Base-by-base conservation (phyloP, 2,329 filamentous ascomycete genomes). In the Mycocentrospora acerina region DNA sequence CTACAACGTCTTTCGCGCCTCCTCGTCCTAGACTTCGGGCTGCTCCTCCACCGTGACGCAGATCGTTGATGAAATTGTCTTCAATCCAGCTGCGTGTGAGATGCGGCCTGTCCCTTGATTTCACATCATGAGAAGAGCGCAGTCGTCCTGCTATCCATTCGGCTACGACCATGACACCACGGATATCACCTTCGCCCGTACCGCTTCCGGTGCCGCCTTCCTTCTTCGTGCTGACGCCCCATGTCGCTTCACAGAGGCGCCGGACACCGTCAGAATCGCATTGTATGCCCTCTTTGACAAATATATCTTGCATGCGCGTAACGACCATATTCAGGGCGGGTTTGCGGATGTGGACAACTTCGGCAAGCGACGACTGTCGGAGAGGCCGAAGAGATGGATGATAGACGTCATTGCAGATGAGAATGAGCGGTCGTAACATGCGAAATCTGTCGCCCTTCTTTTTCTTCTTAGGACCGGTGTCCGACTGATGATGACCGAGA, bases 391-490 rank as follows among this genome's bases (percentile, higher is more conserved):
- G 76, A 14, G 90, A 88, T 4, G 91, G 84, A 53, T 95, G 90
- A 60, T 98, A 98, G 1, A 97, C 82, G 64, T 98, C 94, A 57
- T 98, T 98, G 73, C 93, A 98, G 54, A 98, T 93, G 32, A 98
- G 75, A 34, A 98, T 89, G 19, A 98, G 74, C 0, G 93, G 93
- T 30, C 93, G 79, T 69, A 95, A 80, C 46, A 96, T 78, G 28
- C 86, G 81, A 62, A 98, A 98, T 42, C 84, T 85, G 57, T 97
- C 91, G 0, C 84, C 85, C 62, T 89, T 91, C 66, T 80, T 88
- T 67, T 82, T 87, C 51, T 75, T 80, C 32, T 44, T 75, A 1
- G 54, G 38, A 68, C 28, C 55, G 7, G 55, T 52, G 2, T 60
- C 54, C 12, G 60, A 53, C 16, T 44, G 43, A 44, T 71, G 65